Evolutionary conservation across 208 protist species (phyloP), one percentile per base, ranked within the genome.

Genomic region (Phytomonas francai): DNA sequence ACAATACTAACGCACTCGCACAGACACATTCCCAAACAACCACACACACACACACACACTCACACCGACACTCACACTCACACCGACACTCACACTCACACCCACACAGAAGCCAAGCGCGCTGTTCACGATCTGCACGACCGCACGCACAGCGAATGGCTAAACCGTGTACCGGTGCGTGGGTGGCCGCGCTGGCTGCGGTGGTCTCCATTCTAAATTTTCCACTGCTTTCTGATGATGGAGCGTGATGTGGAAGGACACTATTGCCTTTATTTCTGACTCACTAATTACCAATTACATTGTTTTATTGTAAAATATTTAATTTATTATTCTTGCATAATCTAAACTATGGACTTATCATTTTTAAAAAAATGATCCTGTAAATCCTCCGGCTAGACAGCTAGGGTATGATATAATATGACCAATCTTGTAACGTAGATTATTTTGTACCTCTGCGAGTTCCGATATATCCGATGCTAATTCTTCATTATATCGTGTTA

Each of bases 351-450:
- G 45, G 1, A 3, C 1, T 19, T 25, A 25, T 70, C 3, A 2
- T 30, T 51, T 2, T 76, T 79, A 93, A 39, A 91, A 88, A 45
- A 85, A 51, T 11, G 84, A 78, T 19, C 88, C 84, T 7, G 85
- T 81, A 67, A 89, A 88, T 49, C 76, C 77, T 6, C 81, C 82
- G 12, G 79, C 85, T 28, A 93, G 74, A 63, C 80, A 86, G 25
- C 66, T 78, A 12, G 88, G 88, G 71, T 88, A 91, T 25, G 77
- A 81, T 11, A 93, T 74, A 1, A 93, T 76, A 69, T 93, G 88
- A 65, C 91, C 85, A 25, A 93, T 45, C 30, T 65, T 82, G 73
- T 90, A 86, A 27, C 85, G 83, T 62, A 85, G 60, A 4, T 66
- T 65, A 71, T 87, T 88, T 75, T 93, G 85, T 67, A 74, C 65